Evolutionary conservation across 2,329 filamentous ascomycete genomes (phyloP).

Genomic region (Xylaria sp.): DNA sequence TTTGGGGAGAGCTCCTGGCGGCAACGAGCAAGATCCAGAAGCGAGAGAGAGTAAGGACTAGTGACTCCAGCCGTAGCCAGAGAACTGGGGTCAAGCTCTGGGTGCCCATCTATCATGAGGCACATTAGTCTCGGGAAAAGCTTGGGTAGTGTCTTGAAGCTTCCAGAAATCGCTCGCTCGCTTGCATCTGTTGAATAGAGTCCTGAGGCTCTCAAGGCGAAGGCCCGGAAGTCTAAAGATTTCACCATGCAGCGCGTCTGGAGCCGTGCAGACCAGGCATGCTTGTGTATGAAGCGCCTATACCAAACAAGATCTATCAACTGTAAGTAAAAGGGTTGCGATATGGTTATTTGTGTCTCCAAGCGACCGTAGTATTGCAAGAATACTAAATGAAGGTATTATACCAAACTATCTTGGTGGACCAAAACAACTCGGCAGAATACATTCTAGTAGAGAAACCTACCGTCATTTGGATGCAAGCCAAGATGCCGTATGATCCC

Average conservation of each 20-base stretch:
- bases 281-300: conserved; percentile 56
- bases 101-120: conserved; percentile 60
- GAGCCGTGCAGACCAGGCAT: conserved; percentile 50
- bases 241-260: conserved; percentile 57
- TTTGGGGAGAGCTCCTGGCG: conserved; percentile 52
- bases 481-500: conserved; percentile 52
- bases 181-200: conserved; percentile 55
- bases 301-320: conserved; percentile 61
- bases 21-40: conserved; percentile 60
- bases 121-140: conserved; percentile 58
- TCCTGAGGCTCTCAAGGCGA: conserved; percentile 53
- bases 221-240: conserved; percentile 60
- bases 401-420: not conserved
- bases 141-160: conserved; percentile 52
- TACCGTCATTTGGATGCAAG: conserved; percentile 58
- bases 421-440: not conserved
- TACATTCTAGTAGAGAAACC: not conserved
- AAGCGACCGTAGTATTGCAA: not conserved
- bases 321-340: conserved; percentile 43
- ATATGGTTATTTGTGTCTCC: not conserved
- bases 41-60: conserved; percentile 44
- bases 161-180: conserved; percentile 52
- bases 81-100: conserved; percentile 55
- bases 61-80: conserved; percentile 44
- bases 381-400: not conserved